Base-by-base conservation (phyloP, 208 protist genomes). In the Leishmania mexicana region DNA sequence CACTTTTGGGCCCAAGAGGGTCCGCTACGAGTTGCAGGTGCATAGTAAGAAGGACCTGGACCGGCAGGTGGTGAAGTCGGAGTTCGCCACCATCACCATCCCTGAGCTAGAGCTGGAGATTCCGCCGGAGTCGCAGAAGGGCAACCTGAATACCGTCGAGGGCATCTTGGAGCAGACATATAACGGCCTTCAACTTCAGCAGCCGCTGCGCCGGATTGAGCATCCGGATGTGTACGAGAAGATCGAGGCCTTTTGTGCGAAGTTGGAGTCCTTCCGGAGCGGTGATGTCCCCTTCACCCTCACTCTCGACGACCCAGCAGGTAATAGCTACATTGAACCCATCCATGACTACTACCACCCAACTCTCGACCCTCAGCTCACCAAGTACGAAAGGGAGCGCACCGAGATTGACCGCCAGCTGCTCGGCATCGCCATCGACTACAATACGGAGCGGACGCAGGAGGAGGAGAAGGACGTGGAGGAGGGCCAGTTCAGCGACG, bases 71-170 rank as follows among this genome's bases (percentile, higher is more conserved):
- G 97, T 99, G 24, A 98, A 98, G 81, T 98, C 96, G 35, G 94
- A 98, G 80, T 97, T 91, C 71, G 94, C 96, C 45, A 96, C 92
- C 19, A 79, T 99, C 24, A 86, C 74, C 1, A 96, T 99, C 78
- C 98, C 97, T 13, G 90, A 99, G 89, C 67, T 99, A 71, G 88
- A 98, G 75, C 89, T 99, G 65, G 97, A 99, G 89, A 98, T 99
- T 28, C 96, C 98, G 24, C 88, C 95, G 0, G 88, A 95, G 83
- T 96, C 94, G 38, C 93, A 97, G 85, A 93, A 91, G 70, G 97
- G 96, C 31, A 83, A 90, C 47, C 94, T 99, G 13, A 99, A 98
- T 72, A 99, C 98, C 8, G 89, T 99, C 31, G 97, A 99, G 85
- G 98, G 98, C 53, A 89, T 99, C 38, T 78, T 99, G 49, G 86